These are phyloP conservation scores for Eucalyptus erythrocorys DNA, from an alignment of 345 rosid species.

Conservation along the genomic window DNA sequence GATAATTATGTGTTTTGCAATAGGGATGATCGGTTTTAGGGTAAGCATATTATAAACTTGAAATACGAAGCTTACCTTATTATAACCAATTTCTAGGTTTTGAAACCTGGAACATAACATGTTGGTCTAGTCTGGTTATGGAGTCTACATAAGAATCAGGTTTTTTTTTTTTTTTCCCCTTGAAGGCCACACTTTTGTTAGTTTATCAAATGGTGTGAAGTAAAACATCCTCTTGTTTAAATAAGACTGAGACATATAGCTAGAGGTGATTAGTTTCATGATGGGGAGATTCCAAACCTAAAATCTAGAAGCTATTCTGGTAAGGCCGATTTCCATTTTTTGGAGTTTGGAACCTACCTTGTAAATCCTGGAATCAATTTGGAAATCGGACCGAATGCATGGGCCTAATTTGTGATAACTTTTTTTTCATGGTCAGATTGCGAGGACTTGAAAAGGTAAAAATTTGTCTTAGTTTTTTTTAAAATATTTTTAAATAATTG, in stretches of 20 bases:
- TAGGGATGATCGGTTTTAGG: not conserved
- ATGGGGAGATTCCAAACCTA: too few relatives aligned
- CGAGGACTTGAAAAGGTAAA: not conserved
- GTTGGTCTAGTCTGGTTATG: fast-evolving
- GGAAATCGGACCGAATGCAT: not conserved
- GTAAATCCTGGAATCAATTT: not conserved
- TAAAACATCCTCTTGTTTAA: not conserved
- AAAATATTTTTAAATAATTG: not conserved
- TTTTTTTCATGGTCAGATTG: not conserved
- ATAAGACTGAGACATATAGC: not conserved
- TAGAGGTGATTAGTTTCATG: not conserved
- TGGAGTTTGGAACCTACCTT: fast-evolving
- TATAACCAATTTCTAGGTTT: too few relatives aligned
- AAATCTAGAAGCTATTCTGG: not conserved
- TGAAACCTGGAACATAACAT: not conserved
- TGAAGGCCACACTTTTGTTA: not conserved
- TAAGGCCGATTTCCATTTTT: not conserved
- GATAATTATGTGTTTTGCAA: not conserved
- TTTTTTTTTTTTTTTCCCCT: not conserved
- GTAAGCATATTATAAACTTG: not conserved
- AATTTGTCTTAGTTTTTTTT: not conserved
- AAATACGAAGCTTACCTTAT: too few relatives aligned
- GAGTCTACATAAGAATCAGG: too few relatives aligned
- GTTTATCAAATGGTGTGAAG: not conserved
- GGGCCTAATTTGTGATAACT: too few relatives aligned